A percentile compares a stretch with the other conserved stretches of the same genome.
These are phyloP conservation scores for Hypoxylon sp. DNA, from an alignment of 2,329 filamentous ascomycete genomes.

Conservation along the genomic window DNA sequence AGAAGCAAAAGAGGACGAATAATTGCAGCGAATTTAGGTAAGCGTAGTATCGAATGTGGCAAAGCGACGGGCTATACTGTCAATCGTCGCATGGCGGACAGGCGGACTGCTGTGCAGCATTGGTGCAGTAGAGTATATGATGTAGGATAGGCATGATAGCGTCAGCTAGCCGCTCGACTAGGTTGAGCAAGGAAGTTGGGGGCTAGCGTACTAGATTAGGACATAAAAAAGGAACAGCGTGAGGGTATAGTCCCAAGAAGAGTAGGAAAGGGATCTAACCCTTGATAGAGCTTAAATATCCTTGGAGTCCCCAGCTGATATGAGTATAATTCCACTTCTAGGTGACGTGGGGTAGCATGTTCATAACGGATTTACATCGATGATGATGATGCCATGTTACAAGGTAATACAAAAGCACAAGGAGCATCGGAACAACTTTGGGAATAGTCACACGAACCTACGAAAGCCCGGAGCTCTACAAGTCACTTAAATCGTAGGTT, in stretches of 20 bases:
- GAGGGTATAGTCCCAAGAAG: not conserved
- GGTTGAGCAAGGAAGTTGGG: not conserved
- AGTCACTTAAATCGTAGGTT: no score
- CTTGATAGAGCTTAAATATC: conserved; percentile 8
- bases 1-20: not conserved
- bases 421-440: not conserved
- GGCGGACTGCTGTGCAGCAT: conserved; percentile 2
- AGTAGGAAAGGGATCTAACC: not conserved
- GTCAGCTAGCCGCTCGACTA: not conserved
- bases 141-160: not conserved
- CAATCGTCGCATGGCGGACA: not conserved
- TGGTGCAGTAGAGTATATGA: not conserved
- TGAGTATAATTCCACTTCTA: not conserved
- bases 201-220: conserved; percentile 5
- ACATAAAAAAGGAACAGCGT: not conserved
- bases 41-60: not conserved
- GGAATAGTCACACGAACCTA: not conserved
- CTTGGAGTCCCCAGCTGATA: not conserved
- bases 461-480: not conserved
- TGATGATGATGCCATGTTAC: not conserved
- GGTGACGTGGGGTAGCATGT: not conserved
- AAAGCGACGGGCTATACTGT: not conserved
- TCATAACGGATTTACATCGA: not conserved
- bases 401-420: not conserved
- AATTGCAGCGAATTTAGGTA: not conserved